phyloP scores from a whole-genome alignment of 768 basidiomycete genomes.

The Mycena leptocephala region DNA sequence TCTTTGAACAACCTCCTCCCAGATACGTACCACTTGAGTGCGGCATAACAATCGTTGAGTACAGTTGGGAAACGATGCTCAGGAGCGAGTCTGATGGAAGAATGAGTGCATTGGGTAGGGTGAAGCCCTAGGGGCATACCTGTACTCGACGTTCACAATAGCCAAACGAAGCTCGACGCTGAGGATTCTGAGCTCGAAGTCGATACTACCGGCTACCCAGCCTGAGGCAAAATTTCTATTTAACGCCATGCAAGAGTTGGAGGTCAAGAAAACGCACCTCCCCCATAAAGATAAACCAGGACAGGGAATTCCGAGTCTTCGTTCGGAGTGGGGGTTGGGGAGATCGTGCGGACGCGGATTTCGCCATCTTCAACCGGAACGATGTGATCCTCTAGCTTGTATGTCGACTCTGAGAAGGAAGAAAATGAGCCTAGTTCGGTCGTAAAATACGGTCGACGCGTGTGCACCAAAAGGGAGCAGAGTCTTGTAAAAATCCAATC shows the following conservation, averaged over 20 bases:
- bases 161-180: neutral
- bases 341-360: neutral
- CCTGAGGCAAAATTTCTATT: neutral
- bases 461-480: neutral
- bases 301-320: neutral
- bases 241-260: neutral
- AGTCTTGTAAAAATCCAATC: neutral
- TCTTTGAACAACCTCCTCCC: neutral
- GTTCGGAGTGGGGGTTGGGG: neutral
- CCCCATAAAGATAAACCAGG: neutral
- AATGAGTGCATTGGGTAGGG: neutral
- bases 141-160: conserved; percentile 5
- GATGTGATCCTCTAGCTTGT: neutral
- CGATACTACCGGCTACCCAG: neutral
- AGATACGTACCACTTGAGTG: conserved; percentile 9
- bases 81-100: neutral
- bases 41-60: conserved; percentile 9
- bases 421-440: neutral
- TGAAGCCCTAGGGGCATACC: neutral
- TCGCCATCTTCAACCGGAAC: neutral
- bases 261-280: neutral
- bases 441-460: neutral
- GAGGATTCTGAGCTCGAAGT: conserved; percentile 4
- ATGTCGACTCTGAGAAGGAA: neutral
- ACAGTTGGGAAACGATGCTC: conserved; percentile 3